Percentiles rank a stretch among this genome's conserved stretches.
Conservation (phyloP, 2,329 filamentous ascomycete species). For the Sordariomycetes sp. region DNA sequence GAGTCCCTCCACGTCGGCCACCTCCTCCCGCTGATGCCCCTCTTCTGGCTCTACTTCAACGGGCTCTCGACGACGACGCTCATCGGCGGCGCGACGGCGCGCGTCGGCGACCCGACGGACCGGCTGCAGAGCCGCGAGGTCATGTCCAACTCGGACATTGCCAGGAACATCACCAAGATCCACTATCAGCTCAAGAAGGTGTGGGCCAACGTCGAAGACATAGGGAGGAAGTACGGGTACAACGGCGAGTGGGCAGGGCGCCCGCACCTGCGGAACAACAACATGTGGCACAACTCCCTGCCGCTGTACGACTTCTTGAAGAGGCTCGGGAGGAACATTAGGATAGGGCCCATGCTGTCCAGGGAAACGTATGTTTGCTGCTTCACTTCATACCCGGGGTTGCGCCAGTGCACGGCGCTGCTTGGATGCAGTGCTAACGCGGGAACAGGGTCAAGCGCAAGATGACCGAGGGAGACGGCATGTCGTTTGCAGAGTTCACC, state of each 20-base stretch:
- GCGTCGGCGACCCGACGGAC: conserved; percentile 67
- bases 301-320: conserved; percentile 63
- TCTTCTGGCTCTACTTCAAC: conserved; percentile 74
- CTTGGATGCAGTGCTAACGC: not conserved
- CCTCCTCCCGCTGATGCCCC: conserved; percentile 66
- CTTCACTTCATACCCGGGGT: not conserved
- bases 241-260: conserved; percentile 50
- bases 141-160: conserved; percentile 35
- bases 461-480: conserved; percentile 74
- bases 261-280: conserved; percentile 66
- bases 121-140: conserved; percentile 48
- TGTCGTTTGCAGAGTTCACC: conserved; percentile 86
- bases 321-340: conserved; percentile 57
- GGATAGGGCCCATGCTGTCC: conserved; percentile 76
- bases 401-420: too few species aligned
- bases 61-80: conserved; percentile 57
- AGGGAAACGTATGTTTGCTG: conserved; percentile 61
- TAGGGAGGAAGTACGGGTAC: conserved; percentile 54
- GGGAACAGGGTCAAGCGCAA: conserved; percentile 57
- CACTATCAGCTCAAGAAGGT: conserved; percentile 58
- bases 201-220: conserved; percentile 58
- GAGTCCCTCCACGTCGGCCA: conserved; percentile 71
- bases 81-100: conserved; percentile 61
- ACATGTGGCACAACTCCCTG: conserved; percentile 63
- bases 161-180: conserved; percentile 54